phyloP scores from a whole-genome alignment of 2,329 filamentous ascomycete species.

The Aspergillus bombycis region DNA sequence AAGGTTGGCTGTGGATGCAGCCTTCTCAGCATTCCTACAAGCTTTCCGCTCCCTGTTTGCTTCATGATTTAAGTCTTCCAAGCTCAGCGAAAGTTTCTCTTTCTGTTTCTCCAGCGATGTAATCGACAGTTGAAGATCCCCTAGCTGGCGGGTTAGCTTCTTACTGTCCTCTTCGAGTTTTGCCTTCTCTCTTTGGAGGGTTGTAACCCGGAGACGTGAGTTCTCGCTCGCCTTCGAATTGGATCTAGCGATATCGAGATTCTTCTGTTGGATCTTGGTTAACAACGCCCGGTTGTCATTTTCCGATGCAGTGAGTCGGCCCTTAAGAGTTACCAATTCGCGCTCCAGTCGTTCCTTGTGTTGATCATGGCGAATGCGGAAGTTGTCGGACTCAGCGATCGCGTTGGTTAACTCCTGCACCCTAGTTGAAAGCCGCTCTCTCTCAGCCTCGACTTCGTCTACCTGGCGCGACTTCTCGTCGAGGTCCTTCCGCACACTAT shows the following conservation, averaged over 20 bases:
- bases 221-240: slow-evolving; percentile 83
- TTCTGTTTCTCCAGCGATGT: slow-evolving; percentile 90
- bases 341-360: slow-evolving; percentile 91
- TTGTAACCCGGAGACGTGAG: slow-evolving; percentile 73
- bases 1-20: slow-evolving; percentile 74
- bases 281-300: slow-evolving; percentile 95
- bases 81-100: slow-evolving; percentile 82
- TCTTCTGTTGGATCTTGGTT: slow-evolving; percentile 97
- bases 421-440: slow-evolving; percentile 73
- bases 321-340: slow-evolving; percentile 88
- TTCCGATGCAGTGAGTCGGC: slow-evolving; percentile 85
- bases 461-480: slow-evolving; percentile 76
- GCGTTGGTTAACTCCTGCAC: slow-evolving; percentile 85
- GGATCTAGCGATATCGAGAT: slow-evolving; percentile 90
- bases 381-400: slow-evolving; percentile 86
- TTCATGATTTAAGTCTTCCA: slow-evolving; percentile 93
- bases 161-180: slow-evolving; percentile 81
- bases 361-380: slow-evolving; percentile 87
- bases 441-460: slow-evolving; percentile 78
- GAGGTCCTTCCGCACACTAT: slow-evolving; percentile 75
- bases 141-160: slow-evolving; percentile 80
- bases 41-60: slow-evolving; percentile 86
- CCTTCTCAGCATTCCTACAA: slow-evolving; percentile 87
- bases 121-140: slow-evolving; percentile 79
- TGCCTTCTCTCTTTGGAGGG: slow-evolving; percentile 79